Base-by-base conservation (phyloP, 2,329 filamentous ascomycete genomes). In the Aureobasidium subglaciale region DNA sequence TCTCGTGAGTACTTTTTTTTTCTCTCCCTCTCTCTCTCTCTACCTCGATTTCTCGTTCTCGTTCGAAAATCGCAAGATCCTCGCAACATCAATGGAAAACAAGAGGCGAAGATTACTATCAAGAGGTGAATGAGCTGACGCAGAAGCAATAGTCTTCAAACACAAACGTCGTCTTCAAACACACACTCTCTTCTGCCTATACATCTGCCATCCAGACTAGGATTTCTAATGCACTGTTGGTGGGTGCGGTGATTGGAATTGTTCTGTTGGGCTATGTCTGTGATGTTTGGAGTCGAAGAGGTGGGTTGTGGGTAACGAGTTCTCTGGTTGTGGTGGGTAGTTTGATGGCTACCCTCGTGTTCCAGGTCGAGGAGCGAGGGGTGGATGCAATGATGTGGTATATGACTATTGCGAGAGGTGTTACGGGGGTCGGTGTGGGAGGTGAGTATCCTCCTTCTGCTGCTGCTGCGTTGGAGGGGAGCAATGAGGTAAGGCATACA, bases 301-400 rank as follows among this genome's bases (percentile, higher is more conserved):
- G 63, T 2, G 66, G 67, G 5, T 65, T 70, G 60, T 59, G 67
- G 10, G 58, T 69, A 16, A 69, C 68, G 5, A 67, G 66, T 13
- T 59, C 56, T 0, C 58, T 69, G 7, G 67, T 69, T 1, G 62
- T 67, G 15, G 52, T 68, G 25, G 67, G 67, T 1, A 67, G 63
- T 29, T 55, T 70, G 2, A 64, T 75, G 65, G 64, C 71, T 4
- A 66, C 67, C 2, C 56, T 74, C 41, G 69, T 68, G 1, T 65
- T 74, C 29, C 65, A 70, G 35, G 65, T 74, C 3, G 15, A 50
- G 15, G 24, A 58, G 7, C 60, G 59, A 9, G 61, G 60, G 5
- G 42, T 43, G 3, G 1, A 73, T 16, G 75, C 73, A 56, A 78
- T 80, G 74, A 75, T 78, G 55, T 78, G 76, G 75, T 78, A 78